These are phyloP conservation scores for Arachis stenosperma DNA, from an alignment of 306 rosid genomes.

Conservation along the genomic window DNA sequence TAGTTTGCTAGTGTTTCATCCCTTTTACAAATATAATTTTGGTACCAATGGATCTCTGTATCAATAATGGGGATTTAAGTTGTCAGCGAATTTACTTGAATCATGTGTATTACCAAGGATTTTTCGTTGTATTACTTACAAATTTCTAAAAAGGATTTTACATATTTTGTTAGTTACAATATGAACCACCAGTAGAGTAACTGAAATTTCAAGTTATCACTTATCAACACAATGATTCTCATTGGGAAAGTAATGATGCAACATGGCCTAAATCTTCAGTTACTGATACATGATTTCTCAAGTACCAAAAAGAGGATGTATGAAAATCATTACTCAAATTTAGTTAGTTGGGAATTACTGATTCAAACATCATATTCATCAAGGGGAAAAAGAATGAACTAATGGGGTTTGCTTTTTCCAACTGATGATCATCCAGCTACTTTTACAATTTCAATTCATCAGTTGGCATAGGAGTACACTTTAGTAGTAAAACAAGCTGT, in stretches of 20 bases:
- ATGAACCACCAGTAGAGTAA: neutral
- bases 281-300: neutral
- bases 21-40: neutral
- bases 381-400: constrained; percentile 1
- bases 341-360: neutral
- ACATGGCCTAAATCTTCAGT: neutral
- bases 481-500: neutral
- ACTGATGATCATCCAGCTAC: constrained; percentile 8
- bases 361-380: constrained; percentile 9
- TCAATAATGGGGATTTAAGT: neutral
- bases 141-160: neutral
- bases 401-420: neutral
- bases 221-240: neutral
- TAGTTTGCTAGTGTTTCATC: neutral
- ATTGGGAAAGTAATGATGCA: neutral
- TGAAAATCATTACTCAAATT: neutral
- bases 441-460: constrained; percentile 15
- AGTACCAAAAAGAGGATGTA: neutral
- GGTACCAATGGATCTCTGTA: neutral
- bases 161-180: too few species aligned
- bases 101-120: neutral
- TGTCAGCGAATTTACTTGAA: neutral
- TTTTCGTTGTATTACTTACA: neutral
- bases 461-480: neutral
- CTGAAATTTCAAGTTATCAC: neutral